Conservation (phyloP, 2,329 filamentous ascomycete genomes). For the Monilinia fructicola region DNA sequence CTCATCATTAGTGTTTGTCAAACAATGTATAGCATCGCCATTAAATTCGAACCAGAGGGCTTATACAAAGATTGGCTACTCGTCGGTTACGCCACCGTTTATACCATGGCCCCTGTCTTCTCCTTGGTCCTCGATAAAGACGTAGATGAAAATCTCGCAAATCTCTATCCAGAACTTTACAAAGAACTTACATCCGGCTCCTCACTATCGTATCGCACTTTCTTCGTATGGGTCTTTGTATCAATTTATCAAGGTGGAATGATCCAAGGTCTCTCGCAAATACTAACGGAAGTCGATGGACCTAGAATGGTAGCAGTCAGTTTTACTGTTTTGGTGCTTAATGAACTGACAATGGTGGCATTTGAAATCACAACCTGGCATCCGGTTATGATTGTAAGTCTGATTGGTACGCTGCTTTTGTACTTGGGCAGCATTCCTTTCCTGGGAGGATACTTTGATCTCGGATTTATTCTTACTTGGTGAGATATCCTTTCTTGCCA, state of each 20-base stretch:
- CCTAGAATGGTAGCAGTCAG: constrained; percentile 82
- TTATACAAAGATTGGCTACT: constrained; percentile 96
- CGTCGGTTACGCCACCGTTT: constrained; percentile 93
- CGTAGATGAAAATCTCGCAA: constrained; percentile 89
- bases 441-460: constrained; percentile 84
- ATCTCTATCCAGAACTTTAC: constrained; percentile 95
- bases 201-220: constrained; percentile 86
- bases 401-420: constrained; percentile 78
- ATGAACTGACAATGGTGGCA: constrained; percentile 96
- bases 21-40: constrained; percentile 94
- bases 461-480: constrained; percentile 72
- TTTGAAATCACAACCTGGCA: constrained; percentile 98
- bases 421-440: constrained; percentile 85
- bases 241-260: constrained; percentile 93
- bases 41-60: constrained; percentile 88
- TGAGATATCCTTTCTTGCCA: constrained; percentile 44
- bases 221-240: constrained; percentile 95
- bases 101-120: constrained; percentile 91
- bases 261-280: constrained; percentile 90
- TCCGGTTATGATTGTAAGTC: constrained; percentile 80
- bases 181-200: constrained; percentile 91
- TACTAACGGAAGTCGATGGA: constrained; percentile 76
- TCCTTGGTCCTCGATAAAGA: constrained; percentile 92
- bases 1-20: constrained; percentile 94
- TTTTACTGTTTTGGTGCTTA: constrained; percentile 88